Percentiles rank a stretch among this genome's conserved stretches.
phyloP scores from a whole-genome alignment of 148 eudicot species.

The Rhododendron ferrugineum region DNA sequence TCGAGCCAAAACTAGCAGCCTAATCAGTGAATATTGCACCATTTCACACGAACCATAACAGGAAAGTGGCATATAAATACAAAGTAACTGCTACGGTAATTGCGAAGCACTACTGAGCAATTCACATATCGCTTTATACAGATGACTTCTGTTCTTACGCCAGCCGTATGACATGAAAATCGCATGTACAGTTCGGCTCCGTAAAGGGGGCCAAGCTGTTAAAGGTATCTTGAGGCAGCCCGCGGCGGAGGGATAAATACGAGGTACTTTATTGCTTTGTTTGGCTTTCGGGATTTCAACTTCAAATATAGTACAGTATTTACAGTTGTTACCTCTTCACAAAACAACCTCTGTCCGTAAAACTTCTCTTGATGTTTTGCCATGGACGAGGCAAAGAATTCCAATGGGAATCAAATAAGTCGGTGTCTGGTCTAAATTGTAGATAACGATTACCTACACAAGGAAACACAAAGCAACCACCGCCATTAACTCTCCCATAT shows the following conservation, averaged over 20 bases:
- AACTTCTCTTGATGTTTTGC: constrained; percentile 15
- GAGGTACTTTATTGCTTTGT: not conserved
- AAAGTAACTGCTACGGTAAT: not conserved
- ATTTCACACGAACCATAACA: not conserved
- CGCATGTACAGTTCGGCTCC: not conserved
- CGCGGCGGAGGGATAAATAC: not conserved
- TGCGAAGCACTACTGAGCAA: not conserved
- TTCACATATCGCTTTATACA: not conserved
- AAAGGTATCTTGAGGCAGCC: not conserved
- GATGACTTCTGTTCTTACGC: not conserved
- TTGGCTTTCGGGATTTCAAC: not conserved
- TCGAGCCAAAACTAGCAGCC: not conserved
- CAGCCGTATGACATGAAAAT: not conserved
- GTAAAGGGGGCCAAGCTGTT: not conserved
- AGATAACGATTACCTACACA: constrained; percentile 25
- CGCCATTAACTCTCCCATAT: not conserved
- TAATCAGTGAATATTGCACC: no score
- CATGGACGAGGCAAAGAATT: constrained; percentile 20
- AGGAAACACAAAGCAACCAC: constrained; percentile 3
- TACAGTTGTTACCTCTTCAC: constrained; percentile 26
- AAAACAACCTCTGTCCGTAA: constrained; percentile 13
- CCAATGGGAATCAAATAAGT: constrained; percentile 11
- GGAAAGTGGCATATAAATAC: not conserved
- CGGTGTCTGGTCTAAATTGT: constrained; percentile 18
- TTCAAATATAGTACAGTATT: not conserved